A percentile compares a stretch with the other conserved stretches of the same genome.
phyloP scores from a whole-genome alignment of 108 stramenopile genomes.

The Schizochytrium sp. region DNA sequence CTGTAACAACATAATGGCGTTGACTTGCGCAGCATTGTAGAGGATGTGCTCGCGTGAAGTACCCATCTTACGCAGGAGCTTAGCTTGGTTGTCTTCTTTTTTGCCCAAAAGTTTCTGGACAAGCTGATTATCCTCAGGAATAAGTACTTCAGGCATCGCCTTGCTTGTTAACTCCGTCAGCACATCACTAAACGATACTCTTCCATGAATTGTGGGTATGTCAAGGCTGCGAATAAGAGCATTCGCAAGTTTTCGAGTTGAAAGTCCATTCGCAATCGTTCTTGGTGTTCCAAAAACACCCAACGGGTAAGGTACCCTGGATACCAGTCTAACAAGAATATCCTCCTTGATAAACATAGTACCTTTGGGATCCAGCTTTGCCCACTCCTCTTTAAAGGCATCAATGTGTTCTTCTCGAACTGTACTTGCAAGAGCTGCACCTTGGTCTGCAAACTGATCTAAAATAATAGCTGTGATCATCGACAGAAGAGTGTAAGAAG shows the following conservation, averaged over 20 bases:
- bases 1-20: conserved; percentile 42
- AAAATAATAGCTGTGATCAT: conserved; percentile 64
- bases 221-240: conserved; percentile 41
- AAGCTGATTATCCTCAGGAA: conserved; percentile 41
- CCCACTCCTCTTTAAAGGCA: conserved; percentile 57
- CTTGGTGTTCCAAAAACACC: conserved; percentile 13
- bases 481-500: conserved; percentile 61
- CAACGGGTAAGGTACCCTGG: conserved; percentile 3
- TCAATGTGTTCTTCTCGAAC: conserved; percentile 55
- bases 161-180: conserved; percentile 46
- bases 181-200: conserved; percentile 44
- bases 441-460: conserved; percentile 62
- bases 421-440: background rate
- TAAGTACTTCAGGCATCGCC: conserved; percentile 45
- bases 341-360: conserved; percentile 49
- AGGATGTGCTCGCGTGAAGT: conserved; percentile 7
- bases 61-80: conserved; percentile 51
- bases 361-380: conserved; percentile 14
- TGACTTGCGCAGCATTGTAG: conserved; percentile 58
- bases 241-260: conserved; percentile 13
- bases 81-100: conserved; percentile 1
- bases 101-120: background rate
- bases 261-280: background rate
- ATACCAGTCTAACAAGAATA: background rate
- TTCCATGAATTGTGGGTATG: conserved; percentile 54